Evolutionary conservation across 768 basidiomycete genomes (phyloP).

Genomic region (Russula brevipes): DNA sequence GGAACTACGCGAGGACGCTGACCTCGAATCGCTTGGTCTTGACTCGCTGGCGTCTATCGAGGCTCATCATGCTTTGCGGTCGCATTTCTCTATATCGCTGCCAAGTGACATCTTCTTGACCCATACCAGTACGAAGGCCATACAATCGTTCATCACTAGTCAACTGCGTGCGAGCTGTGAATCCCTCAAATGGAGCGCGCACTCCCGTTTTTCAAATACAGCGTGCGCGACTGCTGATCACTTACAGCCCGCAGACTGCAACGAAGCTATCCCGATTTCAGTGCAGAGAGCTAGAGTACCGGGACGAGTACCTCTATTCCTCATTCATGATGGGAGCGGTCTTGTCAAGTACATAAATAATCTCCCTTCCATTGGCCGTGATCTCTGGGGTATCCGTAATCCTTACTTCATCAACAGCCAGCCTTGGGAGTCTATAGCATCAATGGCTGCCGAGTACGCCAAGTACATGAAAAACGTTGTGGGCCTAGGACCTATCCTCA

Average conservation of each 20-base stretch:
- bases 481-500: slow-evolving; percentile 39
- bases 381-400: slow-evolving; percentile 59
- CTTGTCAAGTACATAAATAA: slow-evolving; percentile 47
- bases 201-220: not conserved
- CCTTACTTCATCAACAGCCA: slow-evolving; percentile 43
- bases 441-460: slow-evolving; percentile 53
- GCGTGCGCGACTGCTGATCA: too few relatives aligned
- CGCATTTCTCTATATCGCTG: slow-evolving; percentile 39
- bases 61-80: slow-evolving; percentile 44
- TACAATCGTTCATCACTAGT: slow-evolving; percentile 33
- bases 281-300: slow-evolving; percentile 35
- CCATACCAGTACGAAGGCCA: slow-evolving; percentile 38
- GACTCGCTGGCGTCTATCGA: slow-evolving; percentile 67
- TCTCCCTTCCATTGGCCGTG: slow-evolving; percentile 43
- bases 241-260: slow-evolving; percentile 1
- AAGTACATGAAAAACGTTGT: slow-evolving; percentile 35
- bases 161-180: slow-evolving; percentile 4
- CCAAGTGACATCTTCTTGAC: slow-evolving; percentile 42
- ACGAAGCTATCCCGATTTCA: slow-evolving; percentile 32
- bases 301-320: slow-evolving; percentile 44
- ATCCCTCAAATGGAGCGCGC: not conserved
- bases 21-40: slow-evolving; percentile 50
- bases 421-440: slow-evolving; percentile 44
- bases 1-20: slow-evolving; percentile 41
- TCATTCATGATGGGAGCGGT: slow-evolving; percentile 74